Conservation (phyloP, 192 early-diverging fungal genomes). For the Umbelopsis ramanniana region DNA sequence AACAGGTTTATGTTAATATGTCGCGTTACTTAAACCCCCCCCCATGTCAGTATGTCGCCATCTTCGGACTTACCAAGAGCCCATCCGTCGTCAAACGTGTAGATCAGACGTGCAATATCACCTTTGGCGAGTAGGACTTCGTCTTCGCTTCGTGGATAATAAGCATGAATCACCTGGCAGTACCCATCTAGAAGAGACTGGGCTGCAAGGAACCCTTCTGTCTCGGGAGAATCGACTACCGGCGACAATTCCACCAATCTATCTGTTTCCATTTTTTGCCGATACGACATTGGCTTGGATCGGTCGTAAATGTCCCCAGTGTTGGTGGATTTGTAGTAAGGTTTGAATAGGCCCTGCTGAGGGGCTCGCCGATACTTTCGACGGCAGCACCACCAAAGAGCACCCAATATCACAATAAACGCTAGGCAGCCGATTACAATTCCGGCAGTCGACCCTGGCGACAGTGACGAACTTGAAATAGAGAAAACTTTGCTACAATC, state of each 20-base stretch:
- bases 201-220: neutral
- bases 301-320: neutral
- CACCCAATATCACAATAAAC: neutral
- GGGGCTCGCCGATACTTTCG: neutral
- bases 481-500: constrained; percentile 19
- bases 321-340: constrained; percentile 1
- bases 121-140: constrained; percentile 28
- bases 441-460: neutral
- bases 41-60: too few species aligned
- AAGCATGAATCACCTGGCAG: constrained; percentile 20
- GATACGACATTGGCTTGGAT: neutral
- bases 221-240: neutral
- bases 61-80: too few species aligned
- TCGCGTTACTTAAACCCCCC: too few species aligned
- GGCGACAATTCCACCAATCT: neutral
- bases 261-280: neutral
- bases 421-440: constrained; percentile 4
- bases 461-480: neutral
- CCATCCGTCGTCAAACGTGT: constrained; percentile 40
- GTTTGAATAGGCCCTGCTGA: neutral
- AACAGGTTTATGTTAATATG: neutral
- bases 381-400: neutral
- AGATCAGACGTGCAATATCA: constrained; percentile 30
- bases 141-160: constrained; percentile 27
- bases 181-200: constrained; percentile 16